Evolutionary conservation across 495 filamentous ascomycete species (phyloP).

Genomic region (Aspergillus saccharolyticus): DNA sequence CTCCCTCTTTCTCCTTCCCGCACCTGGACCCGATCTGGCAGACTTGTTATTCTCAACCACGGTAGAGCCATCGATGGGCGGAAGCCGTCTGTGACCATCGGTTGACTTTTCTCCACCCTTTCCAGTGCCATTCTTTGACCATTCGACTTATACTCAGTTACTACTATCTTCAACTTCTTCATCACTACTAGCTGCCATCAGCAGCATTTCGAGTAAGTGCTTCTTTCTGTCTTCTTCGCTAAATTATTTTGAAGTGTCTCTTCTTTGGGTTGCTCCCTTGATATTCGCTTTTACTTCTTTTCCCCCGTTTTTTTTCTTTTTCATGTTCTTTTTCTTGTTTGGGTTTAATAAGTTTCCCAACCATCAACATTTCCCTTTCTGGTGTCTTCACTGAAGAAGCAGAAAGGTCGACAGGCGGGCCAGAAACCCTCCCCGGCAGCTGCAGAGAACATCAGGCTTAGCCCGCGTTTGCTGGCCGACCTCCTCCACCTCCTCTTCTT

Average conservation of each 20-base stretch:
- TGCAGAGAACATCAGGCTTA: conserved; percentile 20
- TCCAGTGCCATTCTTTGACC: background rate
- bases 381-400: background rate
- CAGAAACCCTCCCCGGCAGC: conserved; percentile 17
- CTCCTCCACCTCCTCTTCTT: conserved; percentile 17
- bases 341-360: background rate
- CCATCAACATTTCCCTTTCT: background rate
- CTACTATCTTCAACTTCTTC: background rate
- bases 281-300: background rate
- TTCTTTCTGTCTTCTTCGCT: background rate
- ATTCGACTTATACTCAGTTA: background rate
- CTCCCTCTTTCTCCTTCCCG: background rate
- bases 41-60: background rate
- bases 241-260: background rate
- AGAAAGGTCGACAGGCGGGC: conserved; percentile 1
- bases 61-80: background rate
- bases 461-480: conserved; percentile 26
- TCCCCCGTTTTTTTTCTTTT: background rate
- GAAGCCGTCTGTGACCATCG: background rate
- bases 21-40: background rate
- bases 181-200: background rate
- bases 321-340: background rate
- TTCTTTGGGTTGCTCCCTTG: background rate
- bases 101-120: background rate
- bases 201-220: background rate